Percentiles rank a stretch among this genome's conserved stretches.
phyloP scores from a whole-genome alignment of 2,329 filamentous ascomycete species.

The Ampelomyces quisqualis region DNA sequence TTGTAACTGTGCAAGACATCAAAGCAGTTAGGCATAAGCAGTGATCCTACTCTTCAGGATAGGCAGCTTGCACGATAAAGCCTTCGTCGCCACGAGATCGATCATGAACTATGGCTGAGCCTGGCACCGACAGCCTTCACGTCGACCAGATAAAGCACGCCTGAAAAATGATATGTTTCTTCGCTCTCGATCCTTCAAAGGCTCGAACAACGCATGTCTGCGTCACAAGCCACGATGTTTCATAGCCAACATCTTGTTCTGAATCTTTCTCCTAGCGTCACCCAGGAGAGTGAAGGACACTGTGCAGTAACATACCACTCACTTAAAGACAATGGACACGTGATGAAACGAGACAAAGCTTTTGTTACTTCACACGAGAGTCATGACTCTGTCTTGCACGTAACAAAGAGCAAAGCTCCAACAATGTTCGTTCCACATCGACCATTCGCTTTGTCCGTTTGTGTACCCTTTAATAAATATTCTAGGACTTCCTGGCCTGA shows the following conservation, averaged over 20 bases:
- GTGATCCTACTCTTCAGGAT: too few relatives aligned
- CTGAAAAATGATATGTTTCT: constrained; percentile 2
- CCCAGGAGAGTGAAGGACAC: constrained; percentile 9
- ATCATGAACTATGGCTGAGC: too few relatives aligned
- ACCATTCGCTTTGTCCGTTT: constrained; percentile 29
- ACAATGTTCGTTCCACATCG: constrained; percentile 21
- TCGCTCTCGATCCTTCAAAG: constrained; percentile 12
- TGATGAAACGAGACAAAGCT: constrained; percentile 26
- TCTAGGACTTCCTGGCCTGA: constrained; percentile 12
- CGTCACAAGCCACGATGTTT: too few relatives aligned
- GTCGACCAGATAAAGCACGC: background rate
- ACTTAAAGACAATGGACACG: constrained; percentile 21
- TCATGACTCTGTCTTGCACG: constrained; percentile 16
- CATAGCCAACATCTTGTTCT: too few relatives aligned
- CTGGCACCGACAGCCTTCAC: too few relatives aligned
- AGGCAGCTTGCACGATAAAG: too few relatives aligned
- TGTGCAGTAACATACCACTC: constrained; percentile 12
- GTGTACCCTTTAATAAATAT: constrained; percentile 31
- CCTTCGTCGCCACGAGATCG: too few relatives aligned
- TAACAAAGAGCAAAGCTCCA: constrained; percentile 34
- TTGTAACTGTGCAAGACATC: too few relatives aligned
- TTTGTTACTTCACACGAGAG: constrained; percentile 18
- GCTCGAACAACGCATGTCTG: constrained; percentile 9
- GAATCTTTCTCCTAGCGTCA: background rate
- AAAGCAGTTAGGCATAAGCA: too few relatives aligned